Conservation (phyloP, 805 yeast genomes). For the Hanseniaspora pseudoguilliermondii region DNA sequence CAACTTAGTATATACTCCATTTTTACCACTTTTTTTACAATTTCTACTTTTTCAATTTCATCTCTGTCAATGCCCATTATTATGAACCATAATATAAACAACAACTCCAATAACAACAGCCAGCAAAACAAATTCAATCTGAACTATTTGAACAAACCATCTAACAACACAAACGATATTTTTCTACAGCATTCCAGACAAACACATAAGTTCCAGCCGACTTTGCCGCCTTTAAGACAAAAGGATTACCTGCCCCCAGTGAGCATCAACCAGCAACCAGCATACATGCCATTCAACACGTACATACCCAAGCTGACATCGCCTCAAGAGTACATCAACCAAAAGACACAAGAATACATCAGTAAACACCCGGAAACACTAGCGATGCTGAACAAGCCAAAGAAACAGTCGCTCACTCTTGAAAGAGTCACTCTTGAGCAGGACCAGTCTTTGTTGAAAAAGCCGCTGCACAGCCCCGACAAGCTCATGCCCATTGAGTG, state of each 20-base stretch:
- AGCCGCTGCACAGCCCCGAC: neutral
- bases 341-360: neutral
- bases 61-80: no score
- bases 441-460: neutral
- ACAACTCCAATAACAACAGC: neutral
- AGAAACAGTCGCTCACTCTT: neutral
- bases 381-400: neutral
- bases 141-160: neutral
- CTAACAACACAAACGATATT: neutral
- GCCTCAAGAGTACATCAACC: constrained; percentile 2
- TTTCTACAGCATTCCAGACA: neutral
- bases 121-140: neutral
- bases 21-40: neutral
- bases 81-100: neutral
- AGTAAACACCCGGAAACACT: neutral
- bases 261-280: neutral
- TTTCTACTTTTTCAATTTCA: no score
- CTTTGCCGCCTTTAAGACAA: neutral
- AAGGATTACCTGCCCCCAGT: neutral
- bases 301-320: constrained; percentile 5
- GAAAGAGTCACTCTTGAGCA: neutral
- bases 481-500: constrained; percentile 1
- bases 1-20: no score
- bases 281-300: neutral
- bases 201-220: neutral